phyloP scores from a whole-genome alignment of 2,329 filamentous ascomycete species.

The Beauveria medogensis region DNA sequence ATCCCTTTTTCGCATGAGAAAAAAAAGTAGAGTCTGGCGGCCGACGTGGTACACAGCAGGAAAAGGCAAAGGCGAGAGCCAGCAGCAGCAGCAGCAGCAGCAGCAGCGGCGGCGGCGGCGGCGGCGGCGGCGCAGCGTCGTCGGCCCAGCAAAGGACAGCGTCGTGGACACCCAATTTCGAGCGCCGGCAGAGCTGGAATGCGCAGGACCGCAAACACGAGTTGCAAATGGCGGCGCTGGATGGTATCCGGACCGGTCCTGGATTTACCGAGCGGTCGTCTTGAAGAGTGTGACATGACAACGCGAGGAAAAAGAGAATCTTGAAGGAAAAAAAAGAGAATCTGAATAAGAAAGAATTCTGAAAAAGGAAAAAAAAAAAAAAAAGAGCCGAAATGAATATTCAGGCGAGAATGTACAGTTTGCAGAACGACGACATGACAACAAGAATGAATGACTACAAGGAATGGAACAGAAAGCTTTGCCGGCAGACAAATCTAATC shows the following conservation, averaged over 20 bases:
- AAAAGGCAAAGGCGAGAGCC: not conserved
- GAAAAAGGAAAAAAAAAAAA: not conserved
- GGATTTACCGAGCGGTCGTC: conserved; percentile 34
- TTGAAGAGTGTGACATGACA: not conserved
- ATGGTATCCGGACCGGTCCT: conserved; percentile 26
- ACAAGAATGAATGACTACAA: not conserved
- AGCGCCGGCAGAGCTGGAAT: conserved; percentile 44
- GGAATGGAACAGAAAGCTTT: not conserved
- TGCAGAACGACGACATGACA: not conserved
- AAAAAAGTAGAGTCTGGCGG: too few species aligned
- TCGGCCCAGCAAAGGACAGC: not conserved
- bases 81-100: not conserved
- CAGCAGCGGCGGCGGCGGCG: not conserved
- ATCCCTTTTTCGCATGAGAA: too few species aligned
- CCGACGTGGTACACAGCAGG: too few species aligned
- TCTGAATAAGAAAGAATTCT: not conserved
- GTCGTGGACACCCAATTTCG: conserved; percentile 38
- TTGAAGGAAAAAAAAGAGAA: not conserved
- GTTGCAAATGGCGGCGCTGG: conserved; percentile 39
- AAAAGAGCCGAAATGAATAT: not conserved
- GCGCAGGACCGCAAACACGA: conserved; percentile 45
- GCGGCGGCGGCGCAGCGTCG: not conserved
- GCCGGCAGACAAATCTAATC: not conserved
- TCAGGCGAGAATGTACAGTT: not conserved
- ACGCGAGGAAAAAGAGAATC: too few species aligned